Percentiles rank a stretch among this genome's conserved stretches.
phyloP scores from a whole-genome alignment of 2,329 filamentous ascomycete species.

The Aureobasidium melanogenum region DNA sequence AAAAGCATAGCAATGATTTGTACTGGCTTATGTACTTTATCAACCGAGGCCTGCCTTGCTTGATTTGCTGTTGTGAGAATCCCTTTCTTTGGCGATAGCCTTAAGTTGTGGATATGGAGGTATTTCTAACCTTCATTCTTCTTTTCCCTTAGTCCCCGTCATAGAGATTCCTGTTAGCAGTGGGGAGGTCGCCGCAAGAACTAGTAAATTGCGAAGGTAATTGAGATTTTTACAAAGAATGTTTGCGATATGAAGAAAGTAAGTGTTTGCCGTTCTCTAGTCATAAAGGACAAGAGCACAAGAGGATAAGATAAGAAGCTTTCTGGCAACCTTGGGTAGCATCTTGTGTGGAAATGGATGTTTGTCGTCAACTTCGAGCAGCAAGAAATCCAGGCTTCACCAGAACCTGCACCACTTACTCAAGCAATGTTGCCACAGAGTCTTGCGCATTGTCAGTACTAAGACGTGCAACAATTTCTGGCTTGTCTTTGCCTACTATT shows the following conservation, averaged over 20 bases:
- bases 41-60: background rate
- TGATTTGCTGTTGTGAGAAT: background rate
- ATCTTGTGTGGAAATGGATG: background rate
- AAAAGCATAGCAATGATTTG: too few relatives aligned
- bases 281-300: too few relatives aligned
- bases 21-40: background rate
- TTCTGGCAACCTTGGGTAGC: too few relatives aligned
- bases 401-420: too few relatives aligned
- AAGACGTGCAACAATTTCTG: accelerated
- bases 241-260: too few relatives aligned
- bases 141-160: background rate
- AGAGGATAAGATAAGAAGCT: too few relatives aligned
- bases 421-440: too few relatives aligned
- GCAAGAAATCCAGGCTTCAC: background rate
- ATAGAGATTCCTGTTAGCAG: too few relatives aligned
- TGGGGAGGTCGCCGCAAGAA: too few relatives aligned
- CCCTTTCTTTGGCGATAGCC: background rate
- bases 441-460: background rate
- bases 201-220: too few relatives aligned
- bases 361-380: background rate
- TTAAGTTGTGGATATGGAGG: background rate
- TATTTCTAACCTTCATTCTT: background rate
- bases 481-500: background rate
- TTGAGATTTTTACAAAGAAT: too few relatives aligned
- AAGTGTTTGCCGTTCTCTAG: too few relatives aligned